Conservation (phyloP, 169 alveolate species). For the Plasmodium sp. region DNA sequence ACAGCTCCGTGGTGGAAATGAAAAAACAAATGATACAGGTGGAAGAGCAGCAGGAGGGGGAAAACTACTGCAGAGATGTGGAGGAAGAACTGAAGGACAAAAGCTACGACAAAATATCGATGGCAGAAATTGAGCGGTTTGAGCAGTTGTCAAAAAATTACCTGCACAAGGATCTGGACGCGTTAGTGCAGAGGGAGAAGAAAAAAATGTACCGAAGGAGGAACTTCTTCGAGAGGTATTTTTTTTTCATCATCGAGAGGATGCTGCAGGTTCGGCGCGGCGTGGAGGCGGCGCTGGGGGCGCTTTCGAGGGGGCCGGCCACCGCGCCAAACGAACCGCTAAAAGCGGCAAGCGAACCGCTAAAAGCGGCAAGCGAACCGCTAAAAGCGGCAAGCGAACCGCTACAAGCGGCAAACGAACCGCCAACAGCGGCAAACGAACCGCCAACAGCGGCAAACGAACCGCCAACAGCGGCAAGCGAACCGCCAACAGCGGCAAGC, state of each 20-base stretch:
- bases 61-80: slow-evolving; percentile 17
- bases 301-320: background rate
- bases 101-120: slow-evolving; percentile 1
- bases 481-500: too few relatives aligned
- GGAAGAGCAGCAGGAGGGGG: background rate
- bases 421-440: background rate
- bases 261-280: background rate
- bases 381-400: background rate
- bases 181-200: background rate
- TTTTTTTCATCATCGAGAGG: slow-evolving; percentile 13
- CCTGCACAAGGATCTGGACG: background rate
- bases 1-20: slow-evolving; percentile 1
- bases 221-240: background rate
- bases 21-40: background rate
- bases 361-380: background rate
- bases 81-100: background rate
- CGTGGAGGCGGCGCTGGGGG: background rate
- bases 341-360: background rate
- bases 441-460: background rate
- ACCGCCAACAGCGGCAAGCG: background rate
- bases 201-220: background rate
- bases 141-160: slow-evolving; percentile 3
- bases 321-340: background rate
- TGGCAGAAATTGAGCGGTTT: background rate
- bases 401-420: too few relatives aligned